Percentiles rank a stretch among this genome's conserved stretches.
phyloP scores from a whole-genome alignment of 2,329 filamentous ascomycete genomes.

The Lasiodiplodia gonubiensis region DNA sequence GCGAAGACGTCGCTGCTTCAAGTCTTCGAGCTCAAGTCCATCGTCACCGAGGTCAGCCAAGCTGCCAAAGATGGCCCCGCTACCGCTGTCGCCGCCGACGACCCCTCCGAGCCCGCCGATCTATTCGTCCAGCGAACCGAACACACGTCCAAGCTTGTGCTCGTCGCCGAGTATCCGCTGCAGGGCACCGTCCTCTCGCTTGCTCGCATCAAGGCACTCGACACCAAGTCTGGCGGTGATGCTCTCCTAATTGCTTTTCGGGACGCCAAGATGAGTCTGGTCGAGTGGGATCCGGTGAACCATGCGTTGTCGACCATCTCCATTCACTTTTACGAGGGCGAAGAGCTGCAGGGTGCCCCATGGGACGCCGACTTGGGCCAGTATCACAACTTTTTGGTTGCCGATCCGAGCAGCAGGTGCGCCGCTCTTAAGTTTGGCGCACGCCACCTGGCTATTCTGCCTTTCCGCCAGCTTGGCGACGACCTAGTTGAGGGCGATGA shows the following conservation, averaged over 20 bases:
- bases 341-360: slow-evolving; percentile 81
- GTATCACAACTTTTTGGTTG: slow-evolving; percentile 80
- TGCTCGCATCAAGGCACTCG: slow-evolving; percentile 73
- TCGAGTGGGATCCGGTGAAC: slow-evolving; percentile 89
- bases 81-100: slow-evolving; percentile 58
- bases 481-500: slow-evolving; percentile 86
- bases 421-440: slow-evolving; percentile 91
- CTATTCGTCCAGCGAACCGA: slow-evolving; percentile 59
- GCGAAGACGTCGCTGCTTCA: slow-evolving; percentile 93
- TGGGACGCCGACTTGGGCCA: slow-evolving; percentile 79
- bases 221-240: slow-evolving; percentile 80
- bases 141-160: slow-evolving; percentile 77
- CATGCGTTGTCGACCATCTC: slow-evolving; percentile 84
- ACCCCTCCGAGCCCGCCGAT: slow-evolving; percentile 42
- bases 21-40: slow-evolving; percentile 77
- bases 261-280: slow-evolving; percentile 89
- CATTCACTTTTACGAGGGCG: slow-evolving; percentile 97
- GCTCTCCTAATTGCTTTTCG: slow-evolving; percentile 82
- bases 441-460: slow-evolving; percentile 88
- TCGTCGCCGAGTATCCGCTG: slow-evolving; percentile 82
- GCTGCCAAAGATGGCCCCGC: slow-evolving; percentile 39
- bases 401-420: slow-evolving; percentile 91
- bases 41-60: slow-evolving; percentile 63
- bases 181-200: slow-evolving; percentile 85
- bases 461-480: slow-evolving; percentile 84